Base-by-base conservation (phyloP, 2,329 filamentous ascomycete genomes). In the Cordyceps fumosorosea region DNA sequence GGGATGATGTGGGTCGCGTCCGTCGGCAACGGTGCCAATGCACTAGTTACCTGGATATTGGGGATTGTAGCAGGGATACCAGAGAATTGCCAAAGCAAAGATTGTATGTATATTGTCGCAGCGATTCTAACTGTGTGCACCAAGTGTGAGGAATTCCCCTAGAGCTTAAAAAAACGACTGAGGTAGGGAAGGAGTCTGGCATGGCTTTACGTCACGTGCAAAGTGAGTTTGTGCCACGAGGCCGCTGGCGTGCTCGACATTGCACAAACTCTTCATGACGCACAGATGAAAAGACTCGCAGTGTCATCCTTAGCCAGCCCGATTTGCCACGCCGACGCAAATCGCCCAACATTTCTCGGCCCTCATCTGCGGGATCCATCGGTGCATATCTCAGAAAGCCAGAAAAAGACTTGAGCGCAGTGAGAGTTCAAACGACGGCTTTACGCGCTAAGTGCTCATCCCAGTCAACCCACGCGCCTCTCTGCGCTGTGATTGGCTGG, bases 401-500 rank as follows among this genome's bases (percentile, higher is more conserved):
- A 22, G 40, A 20, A 3, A 7, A 42, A 8, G 44, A 47, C n/a
- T 6, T 45, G 12, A 47, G 51, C 20, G 40, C 42, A 51, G 44
- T 40, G 44, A 34, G 44, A 24, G 26, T 10, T 3, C 20, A 24
- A 62, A 50, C 2, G 26, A 55, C 37, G 16, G 26, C 50, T 54
- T 44, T 54, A 55, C 50, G 51, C 50, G 58, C 50, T 60, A 60
- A 34, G 22, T 48, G 14, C 18, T 14, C 26, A 60, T 45, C 57
- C 57, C 57, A 60, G 58, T 60, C 29, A 29, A 29, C 16, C 37
- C 29, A 54, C 58, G 58, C 58, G 56, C 45, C 26, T 57, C 40
- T 29, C 18, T 14, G 29, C 20, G 24, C 16, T 69, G 55, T 74
- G 67, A 75, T 65, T 73, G 70, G 71, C 14, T 65, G 63, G 63